Conservation (phyloP, 2,329 filamentous ascomycete genomes). For the Arthrobotrys iridis region DNA sequence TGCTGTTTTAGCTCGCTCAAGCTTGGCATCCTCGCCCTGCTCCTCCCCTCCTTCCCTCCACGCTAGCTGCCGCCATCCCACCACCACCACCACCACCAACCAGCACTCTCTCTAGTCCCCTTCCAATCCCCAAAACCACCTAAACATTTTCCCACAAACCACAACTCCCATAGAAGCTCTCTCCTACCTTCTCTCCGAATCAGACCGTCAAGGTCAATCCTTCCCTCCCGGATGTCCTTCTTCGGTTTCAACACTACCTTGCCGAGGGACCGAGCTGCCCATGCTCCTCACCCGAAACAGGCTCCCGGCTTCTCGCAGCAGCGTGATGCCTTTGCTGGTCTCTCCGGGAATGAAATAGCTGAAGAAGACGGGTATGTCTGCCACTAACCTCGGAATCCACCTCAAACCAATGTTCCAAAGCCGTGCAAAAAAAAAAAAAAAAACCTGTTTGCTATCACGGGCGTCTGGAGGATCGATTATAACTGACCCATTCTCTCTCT, state of each 20-base stretch:
- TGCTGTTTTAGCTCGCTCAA: neutral
- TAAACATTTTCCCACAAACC: neutral
- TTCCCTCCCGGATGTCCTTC: slow-evolving; percentile 76
- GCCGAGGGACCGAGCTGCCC: slow-evolving; percentile 71
- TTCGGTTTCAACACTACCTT: slow-evolving; percentile 79
- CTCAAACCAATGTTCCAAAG: neutral
- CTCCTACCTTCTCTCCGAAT: neutral
- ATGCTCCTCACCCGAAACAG: slow-evolving; percentile 65
- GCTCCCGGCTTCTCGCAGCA: slow-evolving; percentile 83
- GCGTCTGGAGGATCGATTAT: too few species aligned
- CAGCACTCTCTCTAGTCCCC: neutral
- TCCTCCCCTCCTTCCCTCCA: slow-evolving; percentile 14
- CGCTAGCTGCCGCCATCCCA: slow-evolving; percentile 14
- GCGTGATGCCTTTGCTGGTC: slow-evolving; percentile 86
- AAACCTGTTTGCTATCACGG: too few species aligned
- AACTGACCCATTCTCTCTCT: too few species aligned
- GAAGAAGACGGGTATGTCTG: slow-evolving; percentile 63
- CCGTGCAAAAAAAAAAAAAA: too few species aligned
- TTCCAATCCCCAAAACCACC: neutral
- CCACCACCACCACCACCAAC: neutral
- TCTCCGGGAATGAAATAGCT: slow-evolving; percentile 74
- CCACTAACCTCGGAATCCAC: too few species aligned
- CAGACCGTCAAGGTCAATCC: slow-evolving; percentile 22
- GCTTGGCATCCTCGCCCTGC: neutral
- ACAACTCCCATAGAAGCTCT: slow-evolving; percentile 1